These are phyloP conservation scores for Suillus subaureus DNA, from an alignment of 768 basidiomycete species.

Conservation along the genomic window DNA sequence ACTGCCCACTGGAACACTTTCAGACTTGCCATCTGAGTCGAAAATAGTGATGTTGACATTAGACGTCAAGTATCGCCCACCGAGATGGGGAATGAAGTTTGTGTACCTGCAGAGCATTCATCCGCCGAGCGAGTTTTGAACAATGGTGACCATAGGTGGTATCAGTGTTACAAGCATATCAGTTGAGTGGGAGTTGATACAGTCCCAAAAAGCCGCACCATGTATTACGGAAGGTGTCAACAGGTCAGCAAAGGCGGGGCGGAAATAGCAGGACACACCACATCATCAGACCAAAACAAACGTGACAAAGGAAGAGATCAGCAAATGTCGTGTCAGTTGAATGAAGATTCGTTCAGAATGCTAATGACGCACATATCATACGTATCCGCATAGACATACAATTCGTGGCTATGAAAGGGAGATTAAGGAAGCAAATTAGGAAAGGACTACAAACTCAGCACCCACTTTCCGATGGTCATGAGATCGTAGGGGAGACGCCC, in stretches of 20 bases:
- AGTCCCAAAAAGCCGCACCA: background rate
- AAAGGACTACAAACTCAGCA: conserved; percentile 5
- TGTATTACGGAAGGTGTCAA: background rate
- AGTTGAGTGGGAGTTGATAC: background rate
- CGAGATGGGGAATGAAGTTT: conserved; percentile 66
- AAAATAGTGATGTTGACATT: conserved; percentile 84
- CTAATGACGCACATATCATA: conserved; percentile 56
- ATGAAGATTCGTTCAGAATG: background rate
- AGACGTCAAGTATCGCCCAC: conserved; percentile 78
- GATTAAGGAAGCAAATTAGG: background rate
- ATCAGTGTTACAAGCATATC: background rate
- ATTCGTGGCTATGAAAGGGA: conserved; percentile 62
- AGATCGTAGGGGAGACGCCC: conserved; percentile 79
- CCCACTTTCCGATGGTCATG: conserved; percentile 80
- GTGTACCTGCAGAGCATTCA: conserved; percentile 43
- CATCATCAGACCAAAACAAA: background rate
- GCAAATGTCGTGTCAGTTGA: background rate
- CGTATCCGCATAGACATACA: conserved; percentile 71
- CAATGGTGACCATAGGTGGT: background rate
- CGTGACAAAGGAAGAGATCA: background rate
- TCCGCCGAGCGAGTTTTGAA: background rate
- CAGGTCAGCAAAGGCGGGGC: background rate
- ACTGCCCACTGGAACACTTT: conserved; percentile 50
- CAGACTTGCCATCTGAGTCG: conserved; percentile 37
- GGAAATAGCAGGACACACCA: background rate